These are phyloP conservation scores for Craspedostauros australis DNA, from an alignment of 108 stramenopile species.

Conservation along the genomic window DNA sequence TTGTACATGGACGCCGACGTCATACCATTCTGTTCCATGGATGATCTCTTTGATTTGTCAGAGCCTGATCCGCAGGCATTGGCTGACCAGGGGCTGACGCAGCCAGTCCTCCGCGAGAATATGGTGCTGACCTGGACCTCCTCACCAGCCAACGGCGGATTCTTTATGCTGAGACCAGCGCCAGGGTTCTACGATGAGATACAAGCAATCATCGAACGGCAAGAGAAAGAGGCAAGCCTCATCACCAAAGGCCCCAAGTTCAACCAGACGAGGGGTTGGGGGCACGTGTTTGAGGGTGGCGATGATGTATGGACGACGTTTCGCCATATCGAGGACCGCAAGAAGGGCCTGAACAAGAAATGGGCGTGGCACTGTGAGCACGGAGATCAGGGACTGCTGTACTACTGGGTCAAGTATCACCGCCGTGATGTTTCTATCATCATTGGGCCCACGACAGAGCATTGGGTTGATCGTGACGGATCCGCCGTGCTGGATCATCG, in stretches of 20 bases:
- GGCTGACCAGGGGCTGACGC: not conserved
- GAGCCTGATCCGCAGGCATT: not conserved
- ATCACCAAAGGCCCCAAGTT: conserved; percentile 27
- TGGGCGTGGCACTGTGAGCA: conserved; percentile 30
- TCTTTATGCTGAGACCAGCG: conserved; percentile 32
- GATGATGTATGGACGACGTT: no score
- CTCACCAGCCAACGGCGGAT: conserved; percentile 39
- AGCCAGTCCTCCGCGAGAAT: conserved; percentile 27
- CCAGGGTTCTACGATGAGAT: conserved; percentile 21
- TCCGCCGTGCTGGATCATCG: no score
- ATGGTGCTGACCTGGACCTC: conserved; percentile 19
- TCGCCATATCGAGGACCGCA: no score
- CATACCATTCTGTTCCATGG: conserved; percentile 46
- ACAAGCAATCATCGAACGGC: conserved; percentile 9
- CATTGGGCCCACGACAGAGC: not conserved
- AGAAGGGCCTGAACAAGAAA: no score
- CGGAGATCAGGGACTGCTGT: conserved; percentile 36
- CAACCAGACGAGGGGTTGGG: conserved; percentile 27
- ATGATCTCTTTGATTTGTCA: conserved; percentile 40
- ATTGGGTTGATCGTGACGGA: no score
- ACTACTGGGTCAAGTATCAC: conserved; percentile 29
- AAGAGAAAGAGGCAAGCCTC: conserved; percentile 12
- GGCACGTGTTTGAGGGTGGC: conserved; percentile 10
- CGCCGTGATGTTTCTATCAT: conserved; percentile 19
- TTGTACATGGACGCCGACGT: conserved; percentile 59